A percentile compares a stretch with the other conserved stretches of the same genome.
phyloP scores from a whole-genome alignment of 192 early-diverging fungal genomes.

The Entophlyctis luteolus region DNA sequence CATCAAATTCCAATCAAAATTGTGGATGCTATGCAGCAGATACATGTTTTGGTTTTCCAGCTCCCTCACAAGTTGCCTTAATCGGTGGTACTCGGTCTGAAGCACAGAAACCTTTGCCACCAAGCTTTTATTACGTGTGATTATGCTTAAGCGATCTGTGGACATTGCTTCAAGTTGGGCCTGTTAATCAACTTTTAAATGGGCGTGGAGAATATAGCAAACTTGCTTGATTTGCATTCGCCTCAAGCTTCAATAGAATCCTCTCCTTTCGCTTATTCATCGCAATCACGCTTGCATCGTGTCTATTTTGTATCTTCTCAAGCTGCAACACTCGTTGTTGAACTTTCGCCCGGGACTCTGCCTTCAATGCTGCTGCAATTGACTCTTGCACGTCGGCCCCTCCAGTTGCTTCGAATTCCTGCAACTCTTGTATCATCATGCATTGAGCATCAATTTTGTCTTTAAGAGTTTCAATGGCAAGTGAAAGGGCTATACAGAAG shows the following conservation, averaged over 20 bases:
- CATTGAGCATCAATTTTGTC: neutral
- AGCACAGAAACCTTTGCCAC: neutral
- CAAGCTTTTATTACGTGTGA: neutral
- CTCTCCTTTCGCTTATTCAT: neutral
- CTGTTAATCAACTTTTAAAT: neutral
- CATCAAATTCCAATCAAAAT: constrained; percentile 24
- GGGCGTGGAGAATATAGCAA: neutral
- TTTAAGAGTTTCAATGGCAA: neutral
- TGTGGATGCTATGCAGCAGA: neutral
- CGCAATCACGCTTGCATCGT: constrained; percentile 12
- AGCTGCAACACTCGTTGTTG: neutral
- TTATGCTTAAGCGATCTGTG: neutral
- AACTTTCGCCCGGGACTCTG: neutral
- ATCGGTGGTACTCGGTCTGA: neutral
- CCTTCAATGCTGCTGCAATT: neutral
- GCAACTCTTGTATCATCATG: neutral
- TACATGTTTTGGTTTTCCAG: constrained; percentile 13
- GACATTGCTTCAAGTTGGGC: neutral
- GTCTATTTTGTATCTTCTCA: constrained; percentile 16
- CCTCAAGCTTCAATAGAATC: neutral
- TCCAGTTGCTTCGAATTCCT: constrained; percentile 1
- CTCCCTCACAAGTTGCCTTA: neutral
- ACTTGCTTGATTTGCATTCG: neutral
- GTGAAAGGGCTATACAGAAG: neutral
- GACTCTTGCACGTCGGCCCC: neutral